These are phyloP conservation scores for Durusdinium trenchii DNA, from an alignment of 73 alveolate species.

Conservation along the genomic window DNA sequence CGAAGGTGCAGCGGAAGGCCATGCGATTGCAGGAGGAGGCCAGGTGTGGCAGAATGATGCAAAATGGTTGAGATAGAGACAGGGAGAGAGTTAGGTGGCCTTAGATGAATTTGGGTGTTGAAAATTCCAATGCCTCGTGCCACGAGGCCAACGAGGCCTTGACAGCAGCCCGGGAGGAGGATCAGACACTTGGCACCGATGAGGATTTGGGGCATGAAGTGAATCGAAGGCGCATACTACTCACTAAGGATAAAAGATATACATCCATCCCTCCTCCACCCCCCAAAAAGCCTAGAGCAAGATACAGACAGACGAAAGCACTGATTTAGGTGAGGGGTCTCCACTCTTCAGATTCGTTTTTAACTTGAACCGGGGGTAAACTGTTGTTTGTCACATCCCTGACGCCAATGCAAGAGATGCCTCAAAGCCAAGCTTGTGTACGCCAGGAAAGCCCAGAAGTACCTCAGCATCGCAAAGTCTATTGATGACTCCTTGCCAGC, in stretches of 20 bases:
- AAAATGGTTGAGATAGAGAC: no score
- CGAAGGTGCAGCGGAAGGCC: neutral
- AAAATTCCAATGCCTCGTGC: neutral
- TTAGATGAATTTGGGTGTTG: no score
- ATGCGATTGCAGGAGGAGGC: conserved; percentile 37
- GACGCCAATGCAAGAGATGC: neutral
- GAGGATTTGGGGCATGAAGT: neutral
- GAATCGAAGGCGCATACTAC: neutral
- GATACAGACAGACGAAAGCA: no score
- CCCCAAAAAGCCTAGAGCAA: neutral
- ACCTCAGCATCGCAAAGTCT: conserved; percentile 78
- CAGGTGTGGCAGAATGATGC: no score
- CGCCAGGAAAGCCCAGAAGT: conserved; percentile 59
- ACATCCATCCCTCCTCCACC: neutral
- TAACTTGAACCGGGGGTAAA: no score
- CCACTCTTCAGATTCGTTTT: no score
- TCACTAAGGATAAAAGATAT: no score
- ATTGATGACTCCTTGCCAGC: conserved; percentile 69
- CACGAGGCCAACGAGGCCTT: conserved; percentile 9
- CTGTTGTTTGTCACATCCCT: no score
- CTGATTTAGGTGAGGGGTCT: no score
- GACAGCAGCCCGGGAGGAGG: conserved; percentile 39
- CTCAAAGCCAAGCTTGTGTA: neutral
- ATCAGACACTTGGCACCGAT: conserved; percentile 29
- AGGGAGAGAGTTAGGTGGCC: no score